Evolutionary conservation across 352 stramenopile genomes (phyloP).

Genomic region (Aphanomyces stellatus): DNA sequence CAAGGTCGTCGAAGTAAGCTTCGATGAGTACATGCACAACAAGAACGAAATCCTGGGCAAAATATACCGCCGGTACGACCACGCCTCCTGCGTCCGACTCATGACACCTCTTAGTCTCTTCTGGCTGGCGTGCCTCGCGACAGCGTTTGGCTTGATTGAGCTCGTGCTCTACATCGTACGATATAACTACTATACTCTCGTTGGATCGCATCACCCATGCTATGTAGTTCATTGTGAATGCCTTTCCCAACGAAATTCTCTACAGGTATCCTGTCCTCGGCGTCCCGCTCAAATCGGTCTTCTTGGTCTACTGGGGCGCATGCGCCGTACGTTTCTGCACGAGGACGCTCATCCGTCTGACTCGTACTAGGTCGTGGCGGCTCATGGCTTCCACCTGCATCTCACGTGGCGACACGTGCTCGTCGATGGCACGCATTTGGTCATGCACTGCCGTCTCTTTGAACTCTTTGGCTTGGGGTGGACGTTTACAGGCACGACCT

Average conservation of each 20-base stretch:
- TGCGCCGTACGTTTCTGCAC: conserved; percentile 22
- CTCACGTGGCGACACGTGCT: conserved; percentile 46
- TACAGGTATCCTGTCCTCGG: conserved; percentile 29
- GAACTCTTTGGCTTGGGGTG: conserved; percentile 41
- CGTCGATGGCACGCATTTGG: conserved; percentile 47
- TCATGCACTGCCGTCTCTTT: conserved; percentile 63
- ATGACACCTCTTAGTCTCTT: no score
- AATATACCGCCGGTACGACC: conserved; percentile 53
- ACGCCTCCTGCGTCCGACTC: conserved; percentile 22
- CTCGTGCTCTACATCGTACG: conserved; percentile 47
- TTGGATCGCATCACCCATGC: no score
- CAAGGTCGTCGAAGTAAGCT: conserved; percentile 59
- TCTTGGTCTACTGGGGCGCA: conserved; percentile 49
- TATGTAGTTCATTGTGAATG: no score
- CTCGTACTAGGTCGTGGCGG: conserved; percentile 26
- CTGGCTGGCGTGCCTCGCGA: conserved; percentile 29
- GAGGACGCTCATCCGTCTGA: background rate
- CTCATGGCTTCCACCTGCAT: conserved; percentile 66
- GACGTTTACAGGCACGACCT: conserved; percentile 27
- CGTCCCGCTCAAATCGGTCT: conserved; percentile 45
- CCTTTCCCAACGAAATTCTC: no score
- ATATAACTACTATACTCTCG: background rate
- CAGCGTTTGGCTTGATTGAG: conserved; percentile 14
- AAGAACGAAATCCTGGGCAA: conserved; percentile 66
- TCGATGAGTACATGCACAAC: conserved; percentile 61